phyloP scores from a whole-genome alignment of 2,329 filamentous ascomycete genomes.

The Lecanicillium sp. region DNA sequence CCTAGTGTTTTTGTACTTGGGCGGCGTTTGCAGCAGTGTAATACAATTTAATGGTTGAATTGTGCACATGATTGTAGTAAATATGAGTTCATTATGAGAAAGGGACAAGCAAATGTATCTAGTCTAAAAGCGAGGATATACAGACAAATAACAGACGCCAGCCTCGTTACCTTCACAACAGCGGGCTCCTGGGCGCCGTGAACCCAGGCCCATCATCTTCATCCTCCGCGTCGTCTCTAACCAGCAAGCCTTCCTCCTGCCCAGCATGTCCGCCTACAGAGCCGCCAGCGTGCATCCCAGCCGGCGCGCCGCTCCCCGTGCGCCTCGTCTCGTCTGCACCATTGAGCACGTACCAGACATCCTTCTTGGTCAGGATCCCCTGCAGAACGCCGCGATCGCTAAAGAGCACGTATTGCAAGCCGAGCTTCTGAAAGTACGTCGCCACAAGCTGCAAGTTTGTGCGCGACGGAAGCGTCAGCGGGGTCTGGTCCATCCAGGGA shows the following conservation, averaged over 20 bases:
- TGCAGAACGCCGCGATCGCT: slow-evolving; percentile 72
- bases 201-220: slow-evolving; percentile 7
- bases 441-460: slow-evolving; percentile 78
- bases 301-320: slow-evolving; percentile 27
- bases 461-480: slow-evolving; percentile 75
- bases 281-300: slow-evolving; percentile 16
- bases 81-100: neutral
- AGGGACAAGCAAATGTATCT: neutral
- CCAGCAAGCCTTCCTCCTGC: slow-evolving; percentile 34
- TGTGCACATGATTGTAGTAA: neutral
- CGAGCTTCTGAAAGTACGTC: slow-evolving; percentile 90
- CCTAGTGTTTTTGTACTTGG: too few species aligned
- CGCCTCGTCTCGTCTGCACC: slow-evolving; percentile 58
- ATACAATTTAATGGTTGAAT: slow-evolving; percentile 1
- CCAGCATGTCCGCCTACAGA: slow-evolving; percentile 24
- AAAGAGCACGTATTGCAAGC: slow-evolving; percentile 84
- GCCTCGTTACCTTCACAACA: neutral
- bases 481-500: slow-evolving; percentile 99
- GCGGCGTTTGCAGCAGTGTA: neutral
- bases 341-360: slow-evolving; percentile 89
- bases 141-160: too few species aligned
- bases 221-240: slow-evolving; percentile 26
- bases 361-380: slow-evolving; percentile 92
- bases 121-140: neutral
- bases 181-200: slow-evolving; percentile 1